A percentile compares a stretch with the other conserved stretches of the same genome.
These are phyloP conservation scores for Picochlorum sp. DNA, from an alignment of 139 green algal genomes.

Conservation along the genomic window DNA sequence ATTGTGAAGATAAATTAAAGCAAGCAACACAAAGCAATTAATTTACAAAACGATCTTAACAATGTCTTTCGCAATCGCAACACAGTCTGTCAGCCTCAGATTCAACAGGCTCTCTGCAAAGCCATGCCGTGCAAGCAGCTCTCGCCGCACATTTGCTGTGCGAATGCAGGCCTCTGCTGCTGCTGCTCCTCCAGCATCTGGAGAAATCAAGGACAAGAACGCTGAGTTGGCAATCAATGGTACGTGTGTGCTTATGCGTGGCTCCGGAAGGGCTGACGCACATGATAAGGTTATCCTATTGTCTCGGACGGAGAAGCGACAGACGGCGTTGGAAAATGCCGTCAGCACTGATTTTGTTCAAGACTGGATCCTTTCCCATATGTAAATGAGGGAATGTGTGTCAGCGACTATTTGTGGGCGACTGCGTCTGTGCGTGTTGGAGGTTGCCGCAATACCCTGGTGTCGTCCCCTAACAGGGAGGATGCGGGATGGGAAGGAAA, in stretches of 20 bases:
- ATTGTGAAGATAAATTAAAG: no score
- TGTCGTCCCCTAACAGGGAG: neutral
- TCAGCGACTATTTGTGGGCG: neutral
- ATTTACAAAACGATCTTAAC: no score
- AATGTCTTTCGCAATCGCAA: no score
- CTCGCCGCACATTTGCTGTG: neutral
- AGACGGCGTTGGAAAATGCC: no score
- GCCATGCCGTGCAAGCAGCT: no score
- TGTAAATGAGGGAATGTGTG: no score
- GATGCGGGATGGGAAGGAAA: neutral
- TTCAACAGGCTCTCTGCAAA: no score
- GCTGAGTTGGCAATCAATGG: conserved; percentile 35
- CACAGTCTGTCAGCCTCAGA: no score
- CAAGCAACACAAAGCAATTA: no score
- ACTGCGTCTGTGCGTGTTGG: neutral
- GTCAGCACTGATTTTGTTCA: no score
- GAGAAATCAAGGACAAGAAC: conserved; percentile 22
- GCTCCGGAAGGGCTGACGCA: neutral
- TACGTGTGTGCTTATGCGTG: neutral
- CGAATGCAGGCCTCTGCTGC: neutral
- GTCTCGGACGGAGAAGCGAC: neutral
- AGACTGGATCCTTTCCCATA: no score
- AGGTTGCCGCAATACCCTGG: neutral
- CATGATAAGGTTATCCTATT: conserved; percentile 5
- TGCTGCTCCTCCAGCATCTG: conserved; percentile 7